Evolutionary conservation across 441 rosid species (phyloP), one percentile per base, ranked within the genome.

Genomic region (Croton setiger): DNA sequence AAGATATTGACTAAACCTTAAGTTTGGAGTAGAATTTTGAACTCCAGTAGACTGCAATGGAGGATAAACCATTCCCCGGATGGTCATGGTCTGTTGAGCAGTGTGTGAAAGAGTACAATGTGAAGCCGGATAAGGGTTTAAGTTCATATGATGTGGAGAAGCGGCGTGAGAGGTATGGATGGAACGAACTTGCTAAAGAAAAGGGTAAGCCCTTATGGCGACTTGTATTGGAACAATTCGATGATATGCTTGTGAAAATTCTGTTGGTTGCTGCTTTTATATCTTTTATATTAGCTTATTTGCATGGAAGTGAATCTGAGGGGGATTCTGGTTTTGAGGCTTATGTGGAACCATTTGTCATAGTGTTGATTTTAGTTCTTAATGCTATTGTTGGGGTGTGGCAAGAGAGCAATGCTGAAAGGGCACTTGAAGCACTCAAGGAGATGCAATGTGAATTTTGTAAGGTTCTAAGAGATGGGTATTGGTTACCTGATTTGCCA

Each of bases 401-500:
- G 98, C 98, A 92, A 88, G 98, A 92, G 83, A 86, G 81, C 36
- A 90, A 85, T 66, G 98, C 96, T 1, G 98, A 90, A 75, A 87
- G 77, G 77, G 98, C 98, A 10, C 96, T 92, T 31, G 95, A 90
- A 60, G 95, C 98, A 47, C 92, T 92, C 59, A 90, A 92, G 80
- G 90, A 85, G 82, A 84, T 93, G 92, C 98, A 93, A 70, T 85
- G 87, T 69, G 96, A 91, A 79, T 87, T 88, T 0, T 88, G 80
- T 23, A 89, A 83, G 79, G 98, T 89, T 68, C 64, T 88, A 45
- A 85, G 98, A 77, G 94, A 88, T 62, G 96, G 94, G 64, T 67
- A 49, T 54, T 75, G 83, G 80, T 74, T 87, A 2, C 87, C 87
- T 0, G 80, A 87, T 54, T 72, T 90, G 71, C 96, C 96, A n/a